Conservation (phyloP, 2,329 filamentous ascomycete genomes). For the Colletotrichum liriopes region DNA sequence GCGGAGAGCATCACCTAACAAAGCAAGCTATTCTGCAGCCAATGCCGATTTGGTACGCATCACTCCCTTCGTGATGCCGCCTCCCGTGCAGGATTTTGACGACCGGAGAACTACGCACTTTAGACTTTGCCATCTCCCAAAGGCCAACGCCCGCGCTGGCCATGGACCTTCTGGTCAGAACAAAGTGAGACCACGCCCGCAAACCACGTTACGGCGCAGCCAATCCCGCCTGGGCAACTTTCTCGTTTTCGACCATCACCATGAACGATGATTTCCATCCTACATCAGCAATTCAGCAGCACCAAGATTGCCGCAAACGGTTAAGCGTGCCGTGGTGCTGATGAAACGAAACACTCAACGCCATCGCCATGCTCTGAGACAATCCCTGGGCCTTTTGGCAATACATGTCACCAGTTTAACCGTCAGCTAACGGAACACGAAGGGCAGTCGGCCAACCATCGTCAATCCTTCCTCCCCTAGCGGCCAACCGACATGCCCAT, state of each 20-base stretch:
- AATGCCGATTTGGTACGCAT: background rate
- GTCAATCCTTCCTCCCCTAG: background rate
- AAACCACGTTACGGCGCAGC: background rate
- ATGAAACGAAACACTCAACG: slow-evolving; percentile 41
- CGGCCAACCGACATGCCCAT: slow-evolving; percentile 14
- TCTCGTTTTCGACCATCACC: background rate
- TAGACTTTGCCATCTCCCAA: slow-evolving; percentile 14
- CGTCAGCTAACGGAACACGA: slow-evolving; percentile 21
- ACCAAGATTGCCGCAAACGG: slow-evolving; percentile 27
- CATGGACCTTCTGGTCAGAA: background rate
- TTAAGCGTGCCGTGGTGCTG: slow-evolving; percentile 29
- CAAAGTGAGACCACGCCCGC: slow-evolving; percentile 33
- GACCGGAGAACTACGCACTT: background rate
- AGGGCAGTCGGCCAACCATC: slow-evolving; percentile 1
- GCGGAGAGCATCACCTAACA: background rate
- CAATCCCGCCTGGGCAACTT: slow-evolving; percentile 18
- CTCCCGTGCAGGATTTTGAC: background rate
- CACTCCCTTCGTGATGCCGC: background rate
- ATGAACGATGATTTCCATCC: slow-evolving; percentile 15
- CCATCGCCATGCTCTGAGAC: slow-evolving; percentile 37
- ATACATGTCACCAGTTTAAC: slow-evolving; percentile 27
- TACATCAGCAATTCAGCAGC: slow-evolving; percentile 35
- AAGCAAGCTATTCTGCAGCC: slow-evolving; percentile 17
- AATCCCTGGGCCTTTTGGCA: slow-evolving; percentile 10
- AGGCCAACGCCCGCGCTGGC: slow-evolving; percentile 29